Percentiles rank a stretch among this genome's conserved stretches.
Conservation (phyloP, 176 grass and related monocot genomes). For the Oryza officinalis region DNA sequence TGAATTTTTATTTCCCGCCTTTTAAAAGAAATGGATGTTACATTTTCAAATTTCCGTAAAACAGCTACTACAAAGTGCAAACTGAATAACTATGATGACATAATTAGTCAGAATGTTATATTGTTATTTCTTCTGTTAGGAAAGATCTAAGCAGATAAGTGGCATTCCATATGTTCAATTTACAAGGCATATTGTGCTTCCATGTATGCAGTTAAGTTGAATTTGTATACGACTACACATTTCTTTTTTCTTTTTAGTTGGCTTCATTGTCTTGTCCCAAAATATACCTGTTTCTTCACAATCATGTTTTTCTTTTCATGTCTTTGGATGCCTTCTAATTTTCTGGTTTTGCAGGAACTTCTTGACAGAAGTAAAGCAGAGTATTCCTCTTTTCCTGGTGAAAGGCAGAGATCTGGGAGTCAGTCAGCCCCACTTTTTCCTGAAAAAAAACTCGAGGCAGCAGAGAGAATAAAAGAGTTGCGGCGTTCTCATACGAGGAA, state of each 20-base stretch:
- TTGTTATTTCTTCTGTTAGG: background rate
- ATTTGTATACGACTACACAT: background rate
- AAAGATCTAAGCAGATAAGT: slow-evolving; percentile 10
- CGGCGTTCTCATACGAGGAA: slow-evolving; percentile 73
- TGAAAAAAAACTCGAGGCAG: slow-evolving; percentile 68
- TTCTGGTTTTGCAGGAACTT: slow-evolving; percentile 60
- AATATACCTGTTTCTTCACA: background rate
- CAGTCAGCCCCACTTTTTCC: slow-evolving; percentile 79
- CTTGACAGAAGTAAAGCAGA: slow-evolving; percentile 65
- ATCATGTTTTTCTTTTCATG: background rate
- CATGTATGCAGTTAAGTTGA: background rate
- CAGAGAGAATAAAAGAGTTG: slow-evolving; percentile 66
- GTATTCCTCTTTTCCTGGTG: slow-evolving; percentile 41
- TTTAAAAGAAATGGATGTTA: background rate
- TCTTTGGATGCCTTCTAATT: background rate
- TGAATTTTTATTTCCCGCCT: background rate
- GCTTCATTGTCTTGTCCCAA: background rate
- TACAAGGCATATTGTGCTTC: background rate
- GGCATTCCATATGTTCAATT: background rate
- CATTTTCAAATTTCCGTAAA: background rate
- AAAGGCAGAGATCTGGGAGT: slow-evolving; percentile 54
- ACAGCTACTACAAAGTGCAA: background rate
- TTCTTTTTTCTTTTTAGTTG: background rate
- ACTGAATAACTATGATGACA: background rate
- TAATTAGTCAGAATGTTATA: background rate